Conservation (phyloP, 192 early-diverging fungal species). For the Rhizophagus clarus region DNA sequence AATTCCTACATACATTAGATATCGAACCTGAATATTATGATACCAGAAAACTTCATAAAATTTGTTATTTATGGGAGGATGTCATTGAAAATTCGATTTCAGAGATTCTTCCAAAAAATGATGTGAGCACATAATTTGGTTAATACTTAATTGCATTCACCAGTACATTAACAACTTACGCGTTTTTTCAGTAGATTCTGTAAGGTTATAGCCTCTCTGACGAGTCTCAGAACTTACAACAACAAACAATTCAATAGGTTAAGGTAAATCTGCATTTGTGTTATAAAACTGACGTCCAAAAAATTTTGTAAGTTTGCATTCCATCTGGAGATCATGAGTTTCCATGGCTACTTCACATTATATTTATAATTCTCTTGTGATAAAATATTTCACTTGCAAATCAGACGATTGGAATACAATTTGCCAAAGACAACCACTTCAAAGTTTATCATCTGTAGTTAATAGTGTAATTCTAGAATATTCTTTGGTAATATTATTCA, state of each 20-base stretch:
- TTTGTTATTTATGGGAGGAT: not conserved
- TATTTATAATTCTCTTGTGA: not conserved
- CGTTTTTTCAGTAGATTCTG: not conserved
- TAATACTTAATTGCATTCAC: not conserved
- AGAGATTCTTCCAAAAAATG: not conserved
- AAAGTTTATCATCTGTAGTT: not conserved
- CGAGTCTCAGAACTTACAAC: not conserved
- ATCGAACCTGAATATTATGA: too few species aligned
- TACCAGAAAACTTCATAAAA: too few species aligned
- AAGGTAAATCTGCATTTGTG: not conserved
- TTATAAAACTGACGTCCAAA: not conserved
- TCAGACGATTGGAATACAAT: not conserved
- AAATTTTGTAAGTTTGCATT: not conserved
- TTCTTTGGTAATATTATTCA: too few species aligned
- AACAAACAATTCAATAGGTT: not conserved
- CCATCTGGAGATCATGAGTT: too few species aligned
- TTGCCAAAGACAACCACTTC: not conserved
- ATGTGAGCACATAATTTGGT: not conserved
- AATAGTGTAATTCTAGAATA: not conserved
- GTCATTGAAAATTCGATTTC: not conserved
- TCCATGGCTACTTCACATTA: not conserved
- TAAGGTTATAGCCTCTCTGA: not conserved
- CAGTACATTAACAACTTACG: not conserved
- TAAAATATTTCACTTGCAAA: not conserved
- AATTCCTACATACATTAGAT: too few species aligned